Base-by-base conservation (phyloP, 2,329 filamentous ascomycete species). In the Lasiodiplodia theobromae region DNA sequence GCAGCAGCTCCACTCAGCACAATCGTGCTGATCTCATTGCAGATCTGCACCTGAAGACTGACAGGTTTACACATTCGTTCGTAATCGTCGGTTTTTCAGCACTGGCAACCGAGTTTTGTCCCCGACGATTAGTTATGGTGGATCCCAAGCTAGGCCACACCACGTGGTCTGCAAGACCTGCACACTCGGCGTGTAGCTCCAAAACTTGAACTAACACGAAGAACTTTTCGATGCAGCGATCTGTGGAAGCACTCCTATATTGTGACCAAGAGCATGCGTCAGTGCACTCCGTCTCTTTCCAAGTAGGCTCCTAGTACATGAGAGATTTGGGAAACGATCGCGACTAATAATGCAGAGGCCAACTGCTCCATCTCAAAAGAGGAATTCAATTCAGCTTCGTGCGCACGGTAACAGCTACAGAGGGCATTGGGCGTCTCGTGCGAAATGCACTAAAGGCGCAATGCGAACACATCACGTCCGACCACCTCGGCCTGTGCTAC, bases 1-100 rank as follows among this genome's bases (percentile, higher is more conserved):
- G 44, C 58, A 49, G 28, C n/a, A 10, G n/a, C 44, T 47, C n/a
- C 44, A 47, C 44, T 37, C 28, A 28, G 40, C 23, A 63, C 58
- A 40, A 28, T 28, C 40, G 10, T 63, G 38, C 44, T 49, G 23
- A 51, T n/a, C 16, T 28, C 31, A 12, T 34, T 49, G 58, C 21
- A 28, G 58, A 28, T 28, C 58, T 63, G 58, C 44, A 21, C 44
- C 44, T 47, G 44, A 47, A 47, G 44, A 47, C 10, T 47, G 44
- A 47, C 44, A 47, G 44, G 44, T 18, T 47, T 47, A 47, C 44
- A 47, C 44, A 47, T 21, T 21, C 44, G 44, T 21, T 47, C 44
- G 44, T 11, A 21, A 47, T 47, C 44, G n/a, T 47, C 44, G 44
- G 44, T 47, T 47, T 11, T 47, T 10, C 18, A 47, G 44, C n/a